Conservation (phyloP, 139 green algal genomes). For the Cymbomonas tetramitiformis region DNA sequence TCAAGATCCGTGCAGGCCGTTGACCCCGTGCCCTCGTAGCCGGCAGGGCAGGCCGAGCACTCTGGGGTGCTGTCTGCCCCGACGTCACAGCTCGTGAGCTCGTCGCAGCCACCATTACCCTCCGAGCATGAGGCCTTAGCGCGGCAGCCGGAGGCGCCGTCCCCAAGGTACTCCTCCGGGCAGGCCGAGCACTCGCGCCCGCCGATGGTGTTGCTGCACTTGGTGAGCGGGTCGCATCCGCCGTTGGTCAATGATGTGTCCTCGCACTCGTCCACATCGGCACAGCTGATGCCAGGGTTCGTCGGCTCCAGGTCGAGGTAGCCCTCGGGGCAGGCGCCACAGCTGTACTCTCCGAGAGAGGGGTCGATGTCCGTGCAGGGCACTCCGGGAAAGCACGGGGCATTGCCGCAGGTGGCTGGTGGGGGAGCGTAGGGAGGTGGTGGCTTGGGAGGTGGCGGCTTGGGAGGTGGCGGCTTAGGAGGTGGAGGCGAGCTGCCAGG, state of each 20-base stretch:
- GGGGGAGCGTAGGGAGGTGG: too few species aligned
- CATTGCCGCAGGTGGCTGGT: background rate
- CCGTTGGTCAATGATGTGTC: background rate
- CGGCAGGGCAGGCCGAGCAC: slow-evolving; percentile 1
- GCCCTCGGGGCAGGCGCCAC: background rate
- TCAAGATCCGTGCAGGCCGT: background rate
- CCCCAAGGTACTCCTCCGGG: background rate
- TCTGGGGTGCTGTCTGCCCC: background rate
- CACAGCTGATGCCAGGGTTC: background rate
- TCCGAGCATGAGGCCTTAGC: background rate
- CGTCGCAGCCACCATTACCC: background rate
- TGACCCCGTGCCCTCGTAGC: slow-evolving; percentile 1
- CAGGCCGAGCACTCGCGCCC: background rate
- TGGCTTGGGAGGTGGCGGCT: too few species aligned
- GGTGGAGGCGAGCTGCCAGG: too few species aligned
- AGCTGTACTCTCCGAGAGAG: background rate
- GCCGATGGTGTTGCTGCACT: slow-evolving; percentile 2
- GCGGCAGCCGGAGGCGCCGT: slow-evolving; percentile 5
- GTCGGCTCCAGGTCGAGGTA: too few species aligned
- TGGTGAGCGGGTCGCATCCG: slow-evolving; percentile 2
- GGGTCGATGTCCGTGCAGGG: background rate
- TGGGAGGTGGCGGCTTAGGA: too few species aligned
- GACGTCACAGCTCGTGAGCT: slow-evolving; percentile 2
- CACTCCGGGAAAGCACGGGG: background rate
- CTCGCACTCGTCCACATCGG: background rate